Base-by-base conservation (phyloP, 2,329 filamentous ascomycete genomes). In the Calonectria naviculata region DNA sequence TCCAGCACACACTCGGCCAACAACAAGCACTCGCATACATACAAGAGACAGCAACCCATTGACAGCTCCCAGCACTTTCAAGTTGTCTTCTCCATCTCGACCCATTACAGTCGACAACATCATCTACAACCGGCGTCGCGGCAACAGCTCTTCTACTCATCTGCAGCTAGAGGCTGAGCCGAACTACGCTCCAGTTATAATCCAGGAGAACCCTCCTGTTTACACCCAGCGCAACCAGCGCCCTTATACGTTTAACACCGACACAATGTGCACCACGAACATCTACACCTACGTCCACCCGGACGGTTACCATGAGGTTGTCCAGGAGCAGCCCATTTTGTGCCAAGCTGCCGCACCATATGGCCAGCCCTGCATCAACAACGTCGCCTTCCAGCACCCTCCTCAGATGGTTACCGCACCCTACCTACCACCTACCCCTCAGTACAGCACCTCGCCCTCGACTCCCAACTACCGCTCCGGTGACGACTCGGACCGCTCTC, bases 231-330 rank as follows among this genome's bases (percentile, higher is more conserved):
- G 74, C 75, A 74, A 70, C 28, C 73, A 60, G 56, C 75, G 73
- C 69, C 60, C 49, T 54, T 17, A 73, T 67, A 71, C 70, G 29
- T 72, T 44, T 31, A 75, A 61, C 66, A 78, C 79, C 74, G 76
- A 78, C 83, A 85, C 82, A 60, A 89, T 89, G 88, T 89, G 88
- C 81, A 84, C 84, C 72, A 86, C 84, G 71, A 83, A 87, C 75
- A 73, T 86, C 62, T 87, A 84, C 82, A 82, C 85, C 38, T 85
- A 86, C 78, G 77, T 85, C 76, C 84, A 85, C 82, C 83, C 86
- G 4, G 85, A 89, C 78, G 86, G 86, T 68, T 83, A 80, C 60
- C 72, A 70, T 58, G 77, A 81, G 74, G 78, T 79, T 61, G 74
- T 77, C 41, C 80, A 82, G 13, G 52, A 56, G 60, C 83, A 84